Evolutionary conservation across 441 rosid genomes (phyloP).

Genomic region (Bruguiera hainesii): DNA sequence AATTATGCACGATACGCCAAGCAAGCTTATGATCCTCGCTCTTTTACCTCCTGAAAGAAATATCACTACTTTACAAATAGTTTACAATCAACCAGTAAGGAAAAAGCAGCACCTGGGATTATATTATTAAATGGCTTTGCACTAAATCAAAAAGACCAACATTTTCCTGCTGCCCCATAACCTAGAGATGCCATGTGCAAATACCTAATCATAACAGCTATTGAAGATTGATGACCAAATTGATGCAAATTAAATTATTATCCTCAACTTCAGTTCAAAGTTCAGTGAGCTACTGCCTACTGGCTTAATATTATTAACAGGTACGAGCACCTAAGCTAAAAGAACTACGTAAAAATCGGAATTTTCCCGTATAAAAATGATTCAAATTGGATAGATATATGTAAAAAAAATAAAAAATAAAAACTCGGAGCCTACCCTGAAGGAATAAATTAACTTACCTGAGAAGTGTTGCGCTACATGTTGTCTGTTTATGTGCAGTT

Average conservation of each 20-base stretch:
- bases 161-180: no score
- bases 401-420: background rate
- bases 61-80: no score
- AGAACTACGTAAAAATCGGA: no score
- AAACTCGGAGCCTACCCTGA: background rate
- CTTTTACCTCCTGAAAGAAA: constrained; percentile 29
- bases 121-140: background rate
- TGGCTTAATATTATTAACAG: no score
- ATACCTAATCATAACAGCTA: no score
- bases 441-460: constrained; percentile 21
- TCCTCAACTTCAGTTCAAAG: no score
- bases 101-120: background rate
- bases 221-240: no score
- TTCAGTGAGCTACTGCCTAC: no score
- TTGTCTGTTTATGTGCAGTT: constrained; percentile 5
- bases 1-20: constrained; percentile 27
- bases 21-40: constrained; percentile 18
- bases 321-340: no score
- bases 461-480: constrained; percentile 12
- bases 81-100: background rate
- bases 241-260: no score
- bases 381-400: background rate
- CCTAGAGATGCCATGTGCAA: no score
- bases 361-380: background rate
- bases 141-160: no score